Conservation (phyloP, 108 stramenopile genomes). For the Epithemia pelagica region DNA sequence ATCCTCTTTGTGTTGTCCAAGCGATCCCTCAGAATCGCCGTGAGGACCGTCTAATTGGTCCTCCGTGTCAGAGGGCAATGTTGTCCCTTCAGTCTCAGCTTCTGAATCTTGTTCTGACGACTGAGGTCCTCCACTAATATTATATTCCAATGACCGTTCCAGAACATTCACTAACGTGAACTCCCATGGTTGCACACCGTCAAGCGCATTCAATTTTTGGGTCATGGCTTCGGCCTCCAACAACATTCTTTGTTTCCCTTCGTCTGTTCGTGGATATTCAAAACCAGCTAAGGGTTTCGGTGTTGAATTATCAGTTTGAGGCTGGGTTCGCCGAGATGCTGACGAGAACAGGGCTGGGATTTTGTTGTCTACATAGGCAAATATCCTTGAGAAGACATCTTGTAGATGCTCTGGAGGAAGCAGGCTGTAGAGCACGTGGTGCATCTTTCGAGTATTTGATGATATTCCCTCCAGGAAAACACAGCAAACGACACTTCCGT, state of each 20-base stretch:
- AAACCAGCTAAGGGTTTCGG: conserved; percentile 23
- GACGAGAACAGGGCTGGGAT: conserved; percentile 56
- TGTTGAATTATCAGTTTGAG: neutral
- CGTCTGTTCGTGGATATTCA: conserved; percentile 54
- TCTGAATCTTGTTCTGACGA: neutral
- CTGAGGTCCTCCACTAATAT: neutral
- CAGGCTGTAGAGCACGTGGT: conserved; percentile 82
- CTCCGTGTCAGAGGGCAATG: neutral
- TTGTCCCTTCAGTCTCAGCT: neutral
- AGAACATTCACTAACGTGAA: conserved; percentile 67
- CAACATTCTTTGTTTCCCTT: conserved; percentile 63
- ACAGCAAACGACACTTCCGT: conserved; percentile 37
- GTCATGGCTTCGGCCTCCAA: conserved; percentile 63
- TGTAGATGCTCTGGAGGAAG: conserved; percentile 87
- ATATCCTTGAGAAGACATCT: conserved; percentile 92
- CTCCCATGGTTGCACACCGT: conserved; percentile 74
- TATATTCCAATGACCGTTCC: conserved; percentile 52
- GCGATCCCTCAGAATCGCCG: neutral
- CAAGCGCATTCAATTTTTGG: conserved; percentile 51
- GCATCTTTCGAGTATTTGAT: conserved; percentile 85
- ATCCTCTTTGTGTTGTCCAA: neutral
- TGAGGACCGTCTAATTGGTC: neutral
- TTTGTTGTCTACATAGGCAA: conserved; percentile 80
- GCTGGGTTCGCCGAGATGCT: conserved; percentile 25
- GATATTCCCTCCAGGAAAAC: conserved; percentile 86